Base-by-base conservation (phyloP, 2,329 filamentous ascomycete species). In the Fusarium scirpi region DNA sequence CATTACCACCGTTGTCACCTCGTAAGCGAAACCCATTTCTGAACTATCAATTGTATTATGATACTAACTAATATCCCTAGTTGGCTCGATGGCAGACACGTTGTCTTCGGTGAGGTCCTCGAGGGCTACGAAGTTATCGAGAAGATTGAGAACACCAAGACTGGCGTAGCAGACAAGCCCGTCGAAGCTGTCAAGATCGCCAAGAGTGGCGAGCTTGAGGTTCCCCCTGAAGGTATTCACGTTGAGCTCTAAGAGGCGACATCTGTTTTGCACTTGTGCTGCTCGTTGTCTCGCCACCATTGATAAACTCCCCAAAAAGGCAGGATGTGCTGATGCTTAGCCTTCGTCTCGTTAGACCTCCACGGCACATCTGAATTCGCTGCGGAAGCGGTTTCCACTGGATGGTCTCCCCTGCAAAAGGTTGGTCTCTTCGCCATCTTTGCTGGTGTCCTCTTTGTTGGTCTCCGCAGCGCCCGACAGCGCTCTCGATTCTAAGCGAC, bases 221-320 rank as follows among this genome's bases (percentile, higher is more conserved):
- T 94, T 73, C 91, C 92, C 80, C 85, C 89, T 86, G 93, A 96
- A 96, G 93, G 93, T 96, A 95, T 94, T 86, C 92, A 94, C 84
- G 88, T 91, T 84, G 93, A 96, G 85, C 92, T 96, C 83, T 96
- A 91, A 85, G 83, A 70, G 61, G 59, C 71, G 62, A 79, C 73
- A 68, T 67, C 65, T 58, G 47, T 62, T 61, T 44, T 71, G 67
- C 76, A 68, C 65, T 61, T 71, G 67, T 76, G 67, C 65, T 68
- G 69, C 71, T 62, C 65, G 62, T 69, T 73, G 58, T 65, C 60
- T 73, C 69, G 61, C 70, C 44, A 49, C 56, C 52, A 41, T 64
- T 67, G 56, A 43, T 64, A 49, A 66, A 53, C 49, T 53, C 44
- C 51, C 30, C 44, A 38, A 59, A 61, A 66, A 66, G 55, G 54